phyloP scores from a whole-genome alignment of 2,329 filamentous ascomycete species.

The Penicillium sp. region DNA sequence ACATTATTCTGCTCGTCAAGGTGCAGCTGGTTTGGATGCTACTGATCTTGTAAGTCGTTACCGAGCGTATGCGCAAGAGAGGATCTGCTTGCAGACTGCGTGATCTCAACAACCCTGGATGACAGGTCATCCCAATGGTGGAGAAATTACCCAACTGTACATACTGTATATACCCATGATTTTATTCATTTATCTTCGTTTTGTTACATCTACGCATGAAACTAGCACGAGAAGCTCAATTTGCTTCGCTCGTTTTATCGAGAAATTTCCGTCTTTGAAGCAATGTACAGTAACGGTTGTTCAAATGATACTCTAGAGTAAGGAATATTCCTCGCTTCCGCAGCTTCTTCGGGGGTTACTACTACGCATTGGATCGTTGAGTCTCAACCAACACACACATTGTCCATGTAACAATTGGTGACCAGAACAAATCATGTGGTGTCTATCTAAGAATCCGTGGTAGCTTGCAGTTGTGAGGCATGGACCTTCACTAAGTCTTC shows the following conservation, averaged over 20 bases:
- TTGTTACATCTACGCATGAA: neutral
- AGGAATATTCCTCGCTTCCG: no score
- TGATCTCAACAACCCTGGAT: neutral
- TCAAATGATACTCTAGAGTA: no score
- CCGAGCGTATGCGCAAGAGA: conserved; percentile 53
- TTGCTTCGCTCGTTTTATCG: neutral
- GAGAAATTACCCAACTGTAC: neutral
- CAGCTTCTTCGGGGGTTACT: no score
- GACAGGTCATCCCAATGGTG: neutral
- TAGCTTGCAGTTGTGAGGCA: conserved; percentile 22
- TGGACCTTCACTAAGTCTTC: conserved; percentile 31
- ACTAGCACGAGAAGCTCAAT: neutral
- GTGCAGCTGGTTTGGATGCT: conserved; percentile 45
- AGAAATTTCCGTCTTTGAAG: neutral
- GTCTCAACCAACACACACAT: neutral
- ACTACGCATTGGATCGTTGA: neutral
- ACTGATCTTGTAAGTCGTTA: conserved; percentile 58
- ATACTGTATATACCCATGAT: neutral
- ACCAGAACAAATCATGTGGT: neutral
- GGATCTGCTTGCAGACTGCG: conserved; percentile 43
- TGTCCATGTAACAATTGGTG: neutral
- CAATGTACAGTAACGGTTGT: no score
- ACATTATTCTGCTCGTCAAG: conserved; percentile 53
- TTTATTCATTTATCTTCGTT: no score
- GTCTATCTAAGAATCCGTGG: neutral